Evolutionary conservation across 768 basidiomycete genomes (phyloP).

Genomic region (Punctularia strigosozonata): DNA sequence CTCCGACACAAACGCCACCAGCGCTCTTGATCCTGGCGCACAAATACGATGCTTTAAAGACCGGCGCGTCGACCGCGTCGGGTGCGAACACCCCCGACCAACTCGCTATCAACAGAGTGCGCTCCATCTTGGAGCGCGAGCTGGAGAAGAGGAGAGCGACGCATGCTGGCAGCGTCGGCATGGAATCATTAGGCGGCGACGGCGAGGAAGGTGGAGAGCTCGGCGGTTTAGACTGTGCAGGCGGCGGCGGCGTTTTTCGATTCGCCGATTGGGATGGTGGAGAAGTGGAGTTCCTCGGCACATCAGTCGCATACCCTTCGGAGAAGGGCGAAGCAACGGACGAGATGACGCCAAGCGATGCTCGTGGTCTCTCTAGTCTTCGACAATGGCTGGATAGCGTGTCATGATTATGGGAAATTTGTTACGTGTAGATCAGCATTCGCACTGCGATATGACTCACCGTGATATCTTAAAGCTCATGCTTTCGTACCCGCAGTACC

Average conservation of each 20-base stretch:
- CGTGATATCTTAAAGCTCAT: too few relatives aligned
- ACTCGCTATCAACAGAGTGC: conserved; percentile 62
- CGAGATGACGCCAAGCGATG: too few relatives aligned
- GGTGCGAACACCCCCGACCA: conserved; percentile 22
- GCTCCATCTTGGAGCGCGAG: conserved; percentile 72
- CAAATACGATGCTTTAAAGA: conserved; percentile 62
- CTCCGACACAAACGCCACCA: conserved; percentile 56
- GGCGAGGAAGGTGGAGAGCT: conserved; percentile 44
- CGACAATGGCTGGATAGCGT: too few relatives aligned
- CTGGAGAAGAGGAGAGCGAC: conserved; percentile 64
- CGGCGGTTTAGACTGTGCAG: conserved; percentile 65
- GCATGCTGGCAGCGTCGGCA: conserved; percentile 50
- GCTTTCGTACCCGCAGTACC: too few relatives aligned
- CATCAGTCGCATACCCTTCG: too few relatives aligned
- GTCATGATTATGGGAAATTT: too few relatives aligned
- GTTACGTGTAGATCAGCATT: too few relatives aligned
- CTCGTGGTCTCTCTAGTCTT: too few relatives aligned
- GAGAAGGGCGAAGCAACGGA: too few relatives aligned
- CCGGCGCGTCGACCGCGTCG: conserved; percentile 24
- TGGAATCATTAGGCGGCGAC: conserved; percentile 67
- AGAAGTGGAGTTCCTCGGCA: conserved; percentile 56
- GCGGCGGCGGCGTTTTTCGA: conserved; percentile 45
- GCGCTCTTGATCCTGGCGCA: conserved; percentile 60
- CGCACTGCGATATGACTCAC: too few relatives aligned
- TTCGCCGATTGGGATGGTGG: conserved; percentile 83